Base-by-base conservation (phyloP, 495 filamentous ascomycete genomes). In the Hypoxylon perforatum region DNA sequence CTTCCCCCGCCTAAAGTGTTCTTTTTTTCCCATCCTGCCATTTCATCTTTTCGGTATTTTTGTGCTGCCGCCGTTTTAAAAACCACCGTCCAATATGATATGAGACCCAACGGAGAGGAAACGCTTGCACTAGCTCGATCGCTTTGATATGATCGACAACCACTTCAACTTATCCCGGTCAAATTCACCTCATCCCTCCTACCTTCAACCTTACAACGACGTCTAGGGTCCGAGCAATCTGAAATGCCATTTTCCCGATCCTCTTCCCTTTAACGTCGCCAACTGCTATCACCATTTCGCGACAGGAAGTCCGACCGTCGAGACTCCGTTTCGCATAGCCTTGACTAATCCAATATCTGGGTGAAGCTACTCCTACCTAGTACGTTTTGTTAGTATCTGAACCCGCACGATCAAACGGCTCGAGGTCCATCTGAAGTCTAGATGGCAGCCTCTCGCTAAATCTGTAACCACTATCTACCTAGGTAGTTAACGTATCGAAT, bases 131-230 rank as follows among this genome's bases (percentile, higher is more conserved):
- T 61, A 61, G 62, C 18, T 65, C 30, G 33, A 64, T 57, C 41
- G n/a, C 48, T 42, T 53, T 14, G 22, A 60, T 60, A 54, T 55
- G 63, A 66, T 66, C 63, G 55, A 50, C 49, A 55, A 35, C 50
- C 48, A 48, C 39, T 58, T 61, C 58, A 49, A 63, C 64, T 67
- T 42, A 58, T 39, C 58, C 65, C 41, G 33, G 59, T 68, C 65
- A 68, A 68, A 55, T 67, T 62, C 41, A 58, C 33, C 14, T 58
- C 25, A 28, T 46, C 25, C 12, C 15, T 45, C 25, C 38, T 9
- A 55, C 25, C 14, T 47, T 42, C 57, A 38, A 48, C 42, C 25
- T 49, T 45, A 50, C 41, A 54, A 57, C 14, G 5, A 38, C 14
- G 35, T 33, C 30, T 33, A 33, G 15, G 53, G 33, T 15, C 19